Evolutionary conservation across 352 stramenopile genomes (phyloP).

Genomic region (Phytopythium montanum): DNA sequence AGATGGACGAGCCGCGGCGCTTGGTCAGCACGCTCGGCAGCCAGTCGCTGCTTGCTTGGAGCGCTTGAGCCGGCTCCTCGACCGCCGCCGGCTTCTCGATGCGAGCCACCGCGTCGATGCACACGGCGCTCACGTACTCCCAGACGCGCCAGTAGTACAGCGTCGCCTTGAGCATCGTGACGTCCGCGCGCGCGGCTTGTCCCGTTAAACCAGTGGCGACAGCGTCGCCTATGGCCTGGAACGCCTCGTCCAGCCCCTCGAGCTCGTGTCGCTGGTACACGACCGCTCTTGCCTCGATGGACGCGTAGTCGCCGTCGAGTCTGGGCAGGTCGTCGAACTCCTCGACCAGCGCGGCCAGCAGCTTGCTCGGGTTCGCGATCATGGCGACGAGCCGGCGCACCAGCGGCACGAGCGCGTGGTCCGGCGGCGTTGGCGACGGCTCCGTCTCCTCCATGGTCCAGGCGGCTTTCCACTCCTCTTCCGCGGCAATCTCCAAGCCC

Average conservation of each 20-base stretch:
- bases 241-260: constrained; percentile 16
- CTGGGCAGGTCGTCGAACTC: constrained; percentile 10
- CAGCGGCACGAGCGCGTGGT: constrained; percentile 31
- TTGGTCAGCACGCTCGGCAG: constrained; percentile 18
- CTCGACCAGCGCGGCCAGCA: constrained; percentile 43
- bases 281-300: constrained; percentile 28
- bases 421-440: background rate
- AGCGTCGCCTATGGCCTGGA: constrained; percentile 24
- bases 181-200: background rate
- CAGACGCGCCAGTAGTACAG: constrained; percentile 59
- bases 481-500: constrained; percentile 8
- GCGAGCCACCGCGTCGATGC: constrained; percentile 32
- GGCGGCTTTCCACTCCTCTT: constrained; percentile 8
- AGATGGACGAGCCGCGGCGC: constrained; percentile 21
- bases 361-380: constrained; percentile 38
- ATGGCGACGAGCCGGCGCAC: constrained; percentile 42
- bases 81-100: constrained; percentile 29
- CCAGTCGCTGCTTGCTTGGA: constrained; percentile 1
- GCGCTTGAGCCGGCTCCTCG: constrained; percentile 9
- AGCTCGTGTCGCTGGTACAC: constrained; percentile 38
- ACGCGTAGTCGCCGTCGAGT: constrained; percentile 12
- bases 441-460: background rate
- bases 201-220: constrained; percentile 5
- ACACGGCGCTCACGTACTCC: constrained; percentile 37
- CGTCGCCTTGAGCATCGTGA: constrained; percentile 50